Conservation (phyloP, 75 land plant genomes). For the Sequoiadendron giganteum region DNA sequence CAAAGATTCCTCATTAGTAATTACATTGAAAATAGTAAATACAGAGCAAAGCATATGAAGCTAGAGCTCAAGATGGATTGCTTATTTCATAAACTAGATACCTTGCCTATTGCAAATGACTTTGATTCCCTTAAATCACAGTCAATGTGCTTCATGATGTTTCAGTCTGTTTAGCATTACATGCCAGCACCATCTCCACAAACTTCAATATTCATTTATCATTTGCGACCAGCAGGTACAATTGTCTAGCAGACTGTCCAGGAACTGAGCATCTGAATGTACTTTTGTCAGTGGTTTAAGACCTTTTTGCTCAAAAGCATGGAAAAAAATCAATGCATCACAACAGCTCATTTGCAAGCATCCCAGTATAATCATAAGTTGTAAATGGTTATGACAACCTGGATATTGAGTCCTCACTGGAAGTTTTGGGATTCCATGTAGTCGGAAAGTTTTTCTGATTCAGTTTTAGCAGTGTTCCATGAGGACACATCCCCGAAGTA, state of each 20-base stretch:
- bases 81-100: background rate
- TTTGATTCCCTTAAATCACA: background rate
- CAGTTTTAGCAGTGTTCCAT: background rate
- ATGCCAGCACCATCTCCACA: background rate
- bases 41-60: background rate
- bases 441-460: background rate
- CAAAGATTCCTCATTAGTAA: background rate
- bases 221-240: background rate
- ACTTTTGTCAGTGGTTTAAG: background rate
- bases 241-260: background rate
- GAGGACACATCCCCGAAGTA: no score
- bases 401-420: background rate
- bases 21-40: background rate
- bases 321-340: background rate
- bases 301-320: background rate
- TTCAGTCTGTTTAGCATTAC: background rate
- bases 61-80: background rate
- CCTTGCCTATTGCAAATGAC: background rate
- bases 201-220: background rate
- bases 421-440: background rate
- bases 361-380: background rate
- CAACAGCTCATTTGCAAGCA: background rate
- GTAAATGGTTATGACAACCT: background rate
- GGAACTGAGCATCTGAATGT: background rate
- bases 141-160: background rate